Conservation (phyloP, 2,329 filamentous ascomycete genomes). For the Dothideomycetidae sp. region DNA sequence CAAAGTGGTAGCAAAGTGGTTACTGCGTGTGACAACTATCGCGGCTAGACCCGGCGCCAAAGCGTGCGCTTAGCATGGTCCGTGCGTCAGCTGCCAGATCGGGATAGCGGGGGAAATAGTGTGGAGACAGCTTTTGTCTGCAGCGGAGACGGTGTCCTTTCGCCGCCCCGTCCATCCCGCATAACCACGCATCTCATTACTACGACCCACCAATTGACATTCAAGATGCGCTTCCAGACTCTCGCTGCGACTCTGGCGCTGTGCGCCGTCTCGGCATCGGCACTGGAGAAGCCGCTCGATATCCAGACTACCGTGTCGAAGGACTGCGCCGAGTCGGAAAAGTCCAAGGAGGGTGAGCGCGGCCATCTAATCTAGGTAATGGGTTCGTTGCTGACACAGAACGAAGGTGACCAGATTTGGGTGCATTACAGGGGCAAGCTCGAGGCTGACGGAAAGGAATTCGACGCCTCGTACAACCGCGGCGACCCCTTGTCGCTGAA, state of each 20-base stretch:
- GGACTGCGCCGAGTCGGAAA: conserved; percentile 49
- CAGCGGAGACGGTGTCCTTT: too few relatives aligned
- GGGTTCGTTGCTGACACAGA: neutral
- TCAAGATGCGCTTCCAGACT: conserved; percentile 30
- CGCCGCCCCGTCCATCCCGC: too few relatives aligned
- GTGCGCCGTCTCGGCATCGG: conserved; percentile 33
- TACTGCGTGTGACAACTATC: too few relatives aligned
- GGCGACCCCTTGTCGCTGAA: conserved; percentile 63
- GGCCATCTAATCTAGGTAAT: conserved; percentile 28
- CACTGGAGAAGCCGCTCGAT: conserved; percentile 45
- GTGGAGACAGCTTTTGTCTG: too few relatives aligned
- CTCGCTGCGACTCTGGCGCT: conserved; percentile 31
- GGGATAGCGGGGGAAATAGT: too few relatives aligned
- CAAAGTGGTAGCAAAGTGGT: too few relatives aligned
- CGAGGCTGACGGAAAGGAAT: conserved; percentile 46
- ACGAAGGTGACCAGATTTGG: conserved; percentile 68
- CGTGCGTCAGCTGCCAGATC: too few relatives aligned
- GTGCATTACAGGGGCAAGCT: conserved; percentile 87
- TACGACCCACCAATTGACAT: too few relatives aligned
- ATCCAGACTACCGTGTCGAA: conserved; percentile 57
- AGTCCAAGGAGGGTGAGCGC: conserved; percentile 37
- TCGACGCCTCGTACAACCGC: conserved; percentile 54
- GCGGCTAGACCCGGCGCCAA: too few relatives aligned
- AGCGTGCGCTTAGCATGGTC: too few relatives aligned
- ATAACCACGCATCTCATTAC: too few relatives aligned